Base-by-base conservation (phyloP, 805 yeast species). In the Yarrowia sp. region DNA sequence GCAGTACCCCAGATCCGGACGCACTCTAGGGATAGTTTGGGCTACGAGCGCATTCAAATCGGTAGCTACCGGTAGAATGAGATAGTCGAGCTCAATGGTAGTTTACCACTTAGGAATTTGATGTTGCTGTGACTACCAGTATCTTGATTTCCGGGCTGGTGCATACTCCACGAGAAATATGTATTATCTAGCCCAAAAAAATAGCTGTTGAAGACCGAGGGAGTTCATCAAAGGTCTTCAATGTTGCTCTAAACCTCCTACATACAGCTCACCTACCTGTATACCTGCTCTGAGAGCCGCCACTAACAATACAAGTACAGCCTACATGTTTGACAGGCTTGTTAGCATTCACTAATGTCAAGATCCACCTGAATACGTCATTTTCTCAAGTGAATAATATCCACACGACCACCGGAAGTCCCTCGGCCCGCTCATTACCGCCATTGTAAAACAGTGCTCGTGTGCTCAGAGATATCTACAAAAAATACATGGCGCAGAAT, bases 401-500 rank as follows among this genome's bases (percentile, higher is more conserved):
- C 33, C 3, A 12, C 6, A 3, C n/a, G 20, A 7, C 30, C 30
- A 24, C 20, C 49, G 49, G 49, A 20, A 13, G 10, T 7, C 20
- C n/a, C 6, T 12, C 49, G 49, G 49, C 8, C 49, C n/a, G 49
- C n/a, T 12, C 30, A 7, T 44, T 44, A 30, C 20, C 49, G 49
- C 14, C 14, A 20, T 24, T 44, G 7, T 20, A n/a, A 44, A 7
- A 20, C 49, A 44, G 13, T 44, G 30, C 15, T 19, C 30, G 49
- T 44, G 30, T 20, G 15, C n/a, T 24, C 30, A 1, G 30, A 24
- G 30, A 24, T 6, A 10, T 30, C 14, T 15, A 36, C 15, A 30
- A 34, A 49, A 20, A 49, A 34, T 34, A 49, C 33, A 30, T 15
- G 20, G 5, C 39, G 55, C 55, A 49, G 53, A 49, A 33, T 6